Conservation (phyloP, 345 rosid genomes). For the Ceriops tagal region DNA sequence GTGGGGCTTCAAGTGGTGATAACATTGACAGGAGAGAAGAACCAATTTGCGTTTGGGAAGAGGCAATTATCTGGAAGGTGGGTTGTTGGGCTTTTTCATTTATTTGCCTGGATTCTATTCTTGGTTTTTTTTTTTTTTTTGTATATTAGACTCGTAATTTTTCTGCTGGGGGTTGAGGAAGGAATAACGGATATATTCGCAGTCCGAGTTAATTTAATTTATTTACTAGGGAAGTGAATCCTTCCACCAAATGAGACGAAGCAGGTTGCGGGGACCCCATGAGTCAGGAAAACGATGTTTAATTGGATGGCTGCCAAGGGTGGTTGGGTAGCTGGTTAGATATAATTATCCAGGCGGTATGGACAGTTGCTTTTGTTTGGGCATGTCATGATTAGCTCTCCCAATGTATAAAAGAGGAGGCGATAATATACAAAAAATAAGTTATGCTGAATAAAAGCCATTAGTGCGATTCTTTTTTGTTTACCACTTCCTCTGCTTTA, state of each 20-base stretch:
- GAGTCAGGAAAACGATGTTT: neutral
- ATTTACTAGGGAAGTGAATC: no score
- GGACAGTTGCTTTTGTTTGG: neutral
- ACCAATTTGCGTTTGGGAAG: no score
- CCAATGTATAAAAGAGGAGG: neutral
- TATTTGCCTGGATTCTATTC: neutral
- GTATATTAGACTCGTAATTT: neutral
- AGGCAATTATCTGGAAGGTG: neutral
- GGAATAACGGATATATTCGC: neutral
- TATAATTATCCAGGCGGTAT: neutral
- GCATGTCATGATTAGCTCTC: neutral
- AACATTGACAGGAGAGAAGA: conserved; percentile 17
- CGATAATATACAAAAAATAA: conserved; percentile 10
- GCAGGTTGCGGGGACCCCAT: conserved; percentile 5
- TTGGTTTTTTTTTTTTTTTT: neutral
- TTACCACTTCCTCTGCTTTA: neutral
- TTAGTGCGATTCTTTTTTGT: neutral
- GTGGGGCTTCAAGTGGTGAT: conserved; percentile 59
- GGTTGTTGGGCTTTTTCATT: neutral
- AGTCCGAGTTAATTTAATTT: no score
- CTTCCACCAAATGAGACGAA: neutral
- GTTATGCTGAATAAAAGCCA: neutral
- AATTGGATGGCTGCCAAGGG: neutral
- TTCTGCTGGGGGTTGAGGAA: neutral
- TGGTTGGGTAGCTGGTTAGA: neutral